Base-by-base conservation (phyloP, 169 alveolate species). In the Plasmodium chabaudi region DNA sequence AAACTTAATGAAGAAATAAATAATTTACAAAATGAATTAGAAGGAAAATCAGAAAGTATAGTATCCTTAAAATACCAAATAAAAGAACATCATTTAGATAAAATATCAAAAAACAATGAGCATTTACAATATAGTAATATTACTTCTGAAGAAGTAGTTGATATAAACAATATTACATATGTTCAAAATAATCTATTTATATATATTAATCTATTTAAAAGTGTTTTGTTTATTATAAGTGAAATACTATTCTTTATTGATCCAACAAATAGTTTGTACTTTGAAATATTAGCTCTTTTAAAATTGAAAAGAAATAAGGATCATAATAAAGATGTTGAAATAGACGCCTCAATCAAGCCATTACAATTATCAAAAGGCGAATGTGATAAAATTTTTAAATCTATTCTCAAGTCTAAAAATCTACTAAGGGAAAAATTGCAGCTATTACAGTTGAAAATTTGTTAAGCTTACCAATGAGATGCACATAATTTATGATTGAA, bases 161-260 rank as follows among this genome's bases (percentile, higher is more conserved):
- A 79, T 51, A 53, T 79, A 27, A 79, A 79, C 68, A 79, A 79
- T 79, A 67, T 79, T 56, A 44, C 82, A 34, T 79, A 79, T 17
- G 63, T 79, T 25, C 89, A 79, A 67, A 79, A 55, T 67, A 79
- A 27, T 23, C 56, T 79, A 57, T 79, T 65, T 67, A 79, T 79
- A 10, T 79, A 79, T 65, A 79, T 79, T 51, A 79, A 57, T 67
- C 60, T 79, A 67, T 79, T 79, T 71, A 79, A 79, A 79, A 79
- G 89, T 67, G 72, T 79, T 64, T 53, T 79, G 10, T 79, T 67
- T 59, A 79, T 79, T 47, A 79, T 79, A 42, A 79, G 89, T 79
- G 89, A 79, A 79, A 79, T 79, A 27, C 17, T 79, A 17, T 79
- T 79, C 12, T 79, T 67, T 15, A 60, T 70, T 23, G 89, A 79